Evolutionary conservation across 2,329 filamentous ascomycete genomes (phyloP).

Genomic region (Nakataea oryzae): DNA sequence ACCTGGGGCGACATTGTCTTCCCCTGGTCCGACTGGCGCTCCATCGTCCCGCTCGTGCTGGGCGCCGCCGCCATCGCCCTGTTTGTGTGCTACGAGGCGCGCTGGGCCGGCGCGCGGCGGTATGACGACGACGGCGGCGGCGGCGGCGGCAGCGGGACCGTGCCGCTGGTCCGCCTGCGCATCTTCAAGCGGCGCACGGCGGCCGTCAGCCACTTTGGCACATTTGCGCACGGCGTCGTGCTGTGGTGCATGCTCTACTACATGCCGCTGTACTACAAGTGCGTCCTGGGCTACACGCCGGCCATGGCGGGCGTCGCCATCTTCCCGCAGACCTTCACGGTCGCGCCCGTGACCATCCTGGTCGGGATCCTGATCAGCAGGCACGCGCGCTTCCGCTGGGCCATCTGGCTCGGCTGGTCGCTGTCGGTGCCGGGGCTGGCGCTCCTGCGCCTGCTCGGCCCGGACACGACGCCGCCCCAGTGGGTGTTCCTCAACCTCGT

Average conservation of each 20-base stretch:
- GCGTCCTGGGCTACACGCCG: conserved; percentile 21
- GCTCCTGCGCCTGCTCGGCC: conserved; percentile 14
- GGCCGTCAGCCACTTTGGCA: conserved; percentile 28
- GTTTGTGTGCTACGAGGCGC: conserved; percentile 11
- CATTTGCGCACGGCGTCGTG: conserved; percentile 26
- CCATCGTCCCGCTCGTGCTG: conserved; percentile 31
- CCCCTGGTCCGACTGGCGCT: conserved; percentile 26
- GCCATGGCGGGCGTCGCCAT: conserved; percentile 17
- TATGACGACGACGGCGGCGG: too few species aligned
- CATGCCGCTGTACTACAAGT: conserved; percentile 34
- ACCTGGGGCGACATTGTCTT: conserved; percentile 30
- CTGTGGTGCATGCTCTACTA: conserved; percentile 42
- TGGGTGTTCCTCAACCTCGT: conserved; percentile 19
- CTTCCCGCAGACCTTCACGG: conserved; percentile 14
- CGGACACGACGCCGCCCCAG: conserved; percentile 6
- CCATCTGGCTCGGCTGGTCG: conserved; percentile 25
- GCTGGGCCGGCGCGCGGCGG: conserved; percentile 32
- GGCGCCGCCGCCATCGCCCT: conserved; percentile 26
- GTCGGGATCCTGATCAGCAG: conserved; percentile 11
- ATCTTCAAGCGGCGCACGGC: conserved; percentile 36
- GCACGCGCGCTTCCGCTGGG: conserved; percentile 19
- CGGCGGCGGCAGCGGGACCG: conserved; percentile 28
- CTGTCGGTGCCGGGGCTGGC: conserved; percentile 16
- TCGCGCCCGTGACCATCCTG: conserved; percentile 10
- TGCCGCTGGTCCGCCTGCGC: conserved; percentile 31